Conservation (phyloP, 2,329 filamentous ascomycete genomes). For the Stagonosporopsis tanaceti region DNA sequence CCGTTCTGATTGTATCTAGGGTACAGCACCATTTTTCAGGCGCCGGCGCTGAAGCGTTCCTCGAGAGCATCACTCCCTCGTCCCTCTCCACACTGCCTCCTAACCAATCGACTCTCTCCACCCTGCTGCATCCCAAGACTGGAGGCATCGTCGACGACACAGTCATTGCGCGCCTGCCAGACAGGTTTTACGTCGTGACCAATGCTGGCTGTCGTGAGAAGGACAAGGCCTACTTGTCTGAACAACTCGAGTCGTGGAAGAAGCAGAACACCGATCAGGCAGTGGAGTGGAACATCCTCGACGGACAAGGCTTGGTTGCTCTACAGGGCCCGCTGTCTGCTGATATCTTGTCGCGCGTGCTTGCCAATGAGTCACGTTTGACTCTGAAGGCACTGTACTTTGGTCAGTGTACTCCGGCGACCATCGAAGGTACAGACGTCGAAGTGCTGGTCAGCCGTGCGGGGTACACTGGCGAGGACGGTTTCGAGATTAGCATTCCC, state of each 20-base stretch:
- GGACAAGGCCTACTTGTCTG: conserved; percentile 78
- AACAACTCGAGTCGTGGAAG: conserved; percentile 67
- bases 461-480: conserved; percentile 97
- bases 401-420: conserved; percentile 74
- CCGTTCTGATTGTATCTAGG: conserved; percentile 48
- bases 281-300: conserved; percentile 74
- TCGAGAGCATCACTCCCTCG: conserved; percentile 84
- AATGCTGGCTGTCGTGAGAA: conserved; percentile 93
- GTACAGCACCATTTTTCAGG: conserved; percentile 86
- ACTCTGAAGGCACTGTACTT: conserved; percentile 73
- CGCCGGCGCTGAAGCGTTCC: conserved; percentile 78
- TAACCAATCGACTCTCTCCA: conserved; percentile 83
- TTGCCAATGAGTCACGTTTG: conserved; percentile 60
- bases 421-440: conserved; percentile 66
- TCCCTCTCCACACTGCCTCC: conserved; percentile 69
- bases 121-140: conserved; percentile 74
- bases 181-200: conserved; percentile 87
- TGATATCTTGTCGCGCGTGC: conserved; percentile 70
- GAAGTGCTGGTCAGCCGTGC: conserved; percentile 80
- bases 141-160: conserved; percentile 96
- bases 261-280: conserved; percentile 51
- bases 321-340: conserved; percentile 85
- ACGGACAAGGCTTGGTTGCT: conserved; percentile 80
- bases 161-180: conserved; percentile 77
- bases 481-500: conserved; percentile 92